Base-by-base conservation (phyloP, 2,329 filamentous ascomycete genomes). In the Diaporthe helianthi region DNA sequence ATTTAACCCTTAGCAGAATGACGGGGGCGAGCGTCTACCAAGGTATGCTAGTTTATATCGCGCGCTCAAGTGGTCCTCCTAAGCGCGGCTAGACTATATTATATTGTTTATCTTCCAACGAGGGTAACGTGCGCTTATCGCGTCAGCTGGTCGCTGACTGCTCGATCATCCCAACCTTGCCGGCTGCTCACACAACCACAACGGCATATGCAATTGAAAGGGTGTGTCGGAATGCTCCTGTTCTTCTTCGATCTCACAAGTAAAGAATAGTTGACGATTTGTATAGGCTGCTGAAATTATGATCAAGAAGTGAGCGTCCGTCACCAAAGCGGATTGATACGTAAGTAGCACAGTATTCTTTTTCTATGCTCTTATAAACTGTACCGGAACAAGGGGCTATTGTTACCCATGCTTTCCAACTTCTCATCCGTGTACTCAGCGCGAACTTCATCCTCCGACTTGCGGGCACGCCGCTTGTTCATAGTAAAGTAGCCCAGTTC, bases 361-460 rank as follows among this genome's bases (percentile, higher is more conserved):
- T 10, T 44, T 19, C 41, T 46, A 46, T 22, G 19, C 19, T 46
- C 4, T 46, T 36, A 54, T 9, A 54, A 24, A 31, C 12, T 54
- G 2, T 83, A 82, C 69, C 77, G 79, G 69, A 79, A 83, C 46
- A 82, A 77, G 0, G 81, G 81, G 66, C 79, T 81, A 72, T 76
- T 78, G 55, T 82, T 80, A 4, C 81, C 81, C 75, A 82, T 70
- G 10, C 78, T 75, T 69, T 81, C 70, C 73, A 82, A 54, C 68
- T 82, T 75, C 26, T 81, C 75, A 33, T 81, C 79, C 1, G 74
- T 76, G 67, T 81, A 82, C 69, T 72, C 75, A 17, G 75, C 76
- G 13, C 78, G 73, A 19, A 66, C 76, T 9, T 74, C 73, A 29
- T 41, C 10, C 22, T 76, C 75, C 1, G 72, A 61, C n/a, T 75